Evolutionary conservation across 306 rosid species (phyloP), one percentile per base, ranked within the genome.

Genomic region (Oxytropis ochrocephala): DNA sequence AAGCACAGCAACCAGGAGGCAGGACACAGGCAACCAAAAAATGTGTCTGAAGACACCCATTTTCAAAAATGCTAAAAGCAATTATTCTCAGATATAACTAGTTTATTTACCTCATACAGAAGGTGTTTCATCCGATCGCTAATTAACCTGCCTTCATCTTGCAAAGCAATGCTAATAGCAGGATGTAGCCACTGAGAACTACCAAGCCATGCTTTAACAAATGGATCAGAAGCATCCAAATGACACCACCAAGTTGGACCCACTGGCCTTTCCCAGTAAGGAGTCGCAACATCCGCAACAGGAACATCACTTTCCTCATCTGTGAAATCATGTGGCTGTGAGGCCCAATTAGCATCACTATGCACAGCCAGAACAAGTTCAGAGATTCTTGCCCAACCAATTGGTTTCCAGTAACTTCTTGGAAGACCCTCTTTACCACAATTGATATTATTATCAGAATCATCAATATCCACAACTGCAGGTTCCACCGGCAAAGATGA

Each of bases 171-270:
- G 73, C 91, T 84, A 39, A 94, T 82, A 16, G 98, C 97, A 63
- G 96, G 98, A 78, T 90, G 97, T 8, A 94, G 72, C 92, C 97
- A 90, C 44, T 80, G 96, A 67, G 95, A 87, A 70, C 36, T 85
- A 44, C 77, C 77, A 72, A 94, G 85, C 97, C 97, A 94, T 0
- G 90, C 70, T 68, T 78, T 66, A 3, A 83, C 75, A 33, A 48
- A 69, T 14, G 90, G 97, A 72, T 90, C 83, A 48, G 79, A 71
- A 60, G 92, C 96, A 74, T 85, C 81, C 80, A 94, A 85, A 81
- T 94, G 95, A 67, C 97, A 90, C 98, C 97, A 94, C 98, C 97
- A 94, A 27, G 67, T 79, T 0, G 96, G 97, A 53, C 96, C 98
- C 12, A 81, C 92, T 0, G 97, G 97, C 32, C 70, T 71, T 82